Evolutionary conservation across 2,329 filamentous ascomycete species (phyloP).

Genomic region (Lecanoromycetidae sp.): DNA sequence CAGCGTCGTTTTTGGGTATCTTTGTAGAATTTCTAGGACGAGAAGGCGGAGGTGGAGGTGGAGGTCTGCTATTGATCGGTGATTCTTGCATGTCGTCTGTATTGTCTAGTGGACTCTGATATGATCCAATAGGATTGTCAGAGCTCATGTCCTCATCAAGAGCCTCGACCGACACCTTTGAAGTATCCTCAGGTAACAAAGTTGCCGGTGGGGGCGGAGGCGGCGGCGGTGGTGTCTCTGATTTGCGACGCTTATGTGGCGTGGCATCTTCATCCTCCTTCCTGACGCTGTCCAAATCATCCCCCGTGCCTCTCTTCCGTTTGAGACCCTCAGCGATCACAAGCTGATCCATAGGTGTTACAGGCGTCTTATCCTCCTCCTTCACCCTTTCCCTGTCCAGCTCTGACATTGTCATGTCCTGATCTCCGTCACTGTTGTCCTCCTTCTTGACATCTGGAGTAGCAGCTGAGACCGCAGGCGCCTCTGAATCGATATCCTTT

Average conservation of each 20-base stretch:
- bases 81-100: neutral
- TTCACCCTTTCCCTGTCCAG: slow-evolving; percentile 28
- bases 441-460: slow-evolving; percentile 27
- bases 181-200: neutral
- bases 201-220: slow-evolving; percentile 25
- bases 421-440: slow-evolving; percentile 15
- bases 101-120: neutral
- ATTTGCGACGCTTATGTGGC: slow-evolving; percentile 44
- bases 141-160: neutral
- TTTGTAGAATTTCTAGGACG: too few species aligned
- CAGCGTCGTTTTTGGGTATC: neutral
- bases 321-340: slow-evolving; percentile 36
- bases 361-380: slow-evolving; percentile 37
- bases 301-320: slow-evolving; percentile 49
- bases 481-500: slow-evolving; percentile 16
- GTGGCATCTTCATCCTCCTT: slow-evolving; percentile 35
- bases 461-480: slow-evolving; percentile 19
- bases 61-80: neutral
- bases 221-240: slow-evolving; percentile 29
- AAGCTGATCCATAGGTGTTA: slow-evolving; percentile 31
- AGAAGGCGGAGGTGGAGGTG: neutral
- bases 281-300: slow-evolving; percentile 23
- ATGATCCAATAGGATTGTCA: neutral
- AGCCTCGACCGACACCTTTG: neutral
- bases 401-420: slow-evolving; percentile 25